Base-by-base conservation (phyloP, 1,139 yeast genomes). In the Casaregolazyma lundiana region DNA sequence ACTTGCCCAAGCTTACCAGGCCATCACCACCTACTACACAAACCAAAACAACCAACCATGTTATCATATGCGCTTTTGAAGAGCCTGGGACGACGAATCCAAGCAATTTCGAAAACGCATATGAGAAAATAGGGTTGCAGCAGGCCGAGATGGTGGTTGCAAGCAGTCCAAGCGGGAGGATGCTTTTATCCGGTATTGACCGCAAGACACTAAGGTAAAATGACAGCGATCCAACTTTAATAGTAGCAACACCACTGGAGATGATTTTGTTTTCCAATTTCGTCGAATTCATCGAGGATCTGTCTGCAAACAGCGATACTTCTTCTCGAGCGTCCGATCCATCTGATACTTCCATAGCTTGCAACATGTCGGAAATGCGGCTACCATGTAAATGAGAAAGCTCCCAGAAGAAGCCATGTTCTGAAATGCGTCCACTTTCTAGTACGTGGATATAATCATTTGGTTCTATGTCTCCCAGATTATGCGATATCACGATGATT, bases 401-500 rank as follows among this genome's bases (percentile, higher is more conserved):
- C 1, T 66, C 66, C 6, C 52, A 45, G 45, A 74, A 68, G 2
- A 45, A 44, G 0, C 84, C 86, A 7, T 50, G 48, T 49, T 73
- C 77, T 3, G 65, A 64, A 0, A 84, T 70, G 6, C 48, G 40
- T 0, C 96, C 96, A 36, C 73, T 62, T 35, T 80, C 77, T 63
- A 90, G 64, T 9, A 81, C 55, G 41, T 76, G 70, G 0, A 87
- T 78, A 47, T 68, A 65, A 58, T 86, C 94, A 18, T 71, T 65
- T 1, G 66, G 59, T 0, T 67, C 63, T 17, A 90, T 81, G 38
- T 78, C 80, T 8, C 70, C 61, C 20, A 78, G 65, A 42, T 89
- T 90, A 62, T 92, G 98, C 0, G 97, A 85, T 37, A 92, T 75
- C 3, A 87, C 68, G 9, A 92, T 73, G 0, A 97, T 89, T 0